These are phyloP conservation scores for Boletus coccyginus DNA, from an alignment of 768 basidiomycete species.

Conservation along the genomic window DNA sequence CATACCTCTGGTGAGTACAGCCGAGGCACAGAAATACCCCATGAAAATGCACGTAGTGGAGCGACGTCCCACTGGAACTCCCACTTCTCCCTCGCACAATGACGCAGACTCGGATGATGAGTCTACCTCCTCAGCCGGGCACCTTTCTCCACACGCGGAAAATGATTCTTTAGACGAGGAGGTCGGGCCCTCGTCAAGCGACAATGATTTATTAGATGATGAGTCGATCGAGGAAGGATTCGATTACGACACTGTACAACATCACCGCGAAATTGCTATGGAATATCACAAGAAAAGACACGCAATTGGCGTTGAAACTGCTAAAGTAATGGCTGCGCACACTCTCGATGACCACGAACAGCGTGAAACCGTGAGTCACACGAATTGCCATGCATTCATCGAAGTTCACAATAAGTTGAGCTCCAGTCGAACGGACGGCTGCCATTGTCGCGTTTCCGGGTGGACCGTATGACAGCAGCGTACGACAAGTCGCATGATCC, in stretches of 20 bases:
- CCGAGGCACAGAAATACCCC: conserved; percentile 38
- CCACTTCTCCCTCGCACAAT: conserved; percentile 4
- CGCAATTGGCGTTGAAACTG: conserved; percentile 52
- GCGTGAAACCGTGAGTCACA: conserved; percentile 41
- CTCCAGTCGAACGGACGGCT: conserved; percentile 44
- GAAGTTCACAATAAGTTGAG: not conserved
- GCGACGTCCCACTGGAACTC: conserved; percentile 41
- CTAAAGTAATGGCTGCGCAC: conserved; percentile 49
- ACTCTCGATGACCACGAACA: conserved; percentile 42
- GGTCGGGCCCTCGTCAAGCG: conserved; percentile 17
- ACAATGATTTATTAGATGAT: conserved; percentile 34
- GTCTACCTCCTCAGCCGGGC: conserved; percentile 39
- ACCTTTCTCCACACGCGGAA: conserved; percentile 33
- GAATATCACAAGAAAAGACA: conserved; percentile 65
- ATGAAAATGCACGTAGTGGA: conserved; percentile 75
- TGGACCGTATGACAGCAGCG: conserved; percentile 48
- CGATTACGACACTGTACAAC: conserved; percentile 60
- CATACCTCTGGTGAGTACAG: conserved; percentile 32
- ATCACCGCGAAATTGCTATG: conserved; percentile 73
- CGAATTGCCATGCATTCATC: not conserved
- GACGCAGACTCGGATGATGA: conserved; percentile 69
- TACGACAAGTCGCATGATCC: conserved; percentile 41
- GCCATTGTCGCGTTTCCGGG: conserved; percentile 63
- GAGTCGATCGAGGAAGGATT: conserved; percentile 47
- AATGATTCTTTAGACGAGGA: conserved; percentile 24